Evolutionary conservation across 345 rosid species (phyloP), one percentile per base, ranked within the genome.

Genomic region (Salix koriyanagi): DNA sequence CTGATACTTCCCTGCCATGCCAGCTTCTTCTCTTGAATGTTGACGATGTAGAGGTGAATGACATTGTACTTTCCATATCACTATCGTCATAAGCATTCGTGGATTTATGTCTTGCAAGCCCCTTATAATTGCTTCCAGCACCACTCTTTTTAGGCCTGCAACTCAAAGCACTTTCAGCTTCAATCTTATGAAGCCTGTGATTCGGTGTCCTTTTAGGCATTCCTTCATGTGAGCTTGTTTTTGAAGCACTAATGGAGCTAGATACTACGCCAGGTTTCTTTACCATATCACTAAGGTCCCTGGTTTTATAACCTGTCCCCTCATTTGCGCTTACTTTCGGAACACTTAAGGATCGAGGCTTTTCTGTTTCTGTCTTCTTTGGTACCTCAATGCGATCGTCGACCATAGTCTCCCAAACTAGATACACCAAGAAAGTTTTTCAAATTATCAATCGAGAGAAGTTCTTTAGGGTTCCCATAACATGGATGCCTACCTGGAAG

Each of bases 401-500:
- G 16, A 15, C 39, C 23, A 52, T 14, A 56, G 77, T 74, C 60
- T 85, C 84, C 84, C 50, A 54, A 32, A 46, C 80, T 84, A 6
- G 89, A 75, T 12, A 79, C 61, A 65, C 81, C 84, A 39, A 87
- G 83, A 65, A 86, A 79, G 41, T 84, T 87, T 28, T 88, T 86
- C 23, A 88, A 76, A 61, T 84, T 74, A 21, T 86, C 80, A 61
- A 83, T 68, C 32, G 94, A 83, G 37, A 87, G 74, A 44, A 93
- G 90, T 70, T 89, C 90, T 50, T 79, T 77, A 21, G 89, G 89
- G 34, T 83, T 79, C 44, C 90, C 89, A 4, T 7, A 64, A 34
- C 89, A 88, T 9, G 81, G 85, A 67, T 83, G 81, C 70, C 93
- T 85, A 11, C 93, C 93, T 5, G 85, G 89, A 76, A 87, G 82